Base-by-base conservation (phyloP, 352 stramenopile species). In the Phytophthora constricta region DNA sequence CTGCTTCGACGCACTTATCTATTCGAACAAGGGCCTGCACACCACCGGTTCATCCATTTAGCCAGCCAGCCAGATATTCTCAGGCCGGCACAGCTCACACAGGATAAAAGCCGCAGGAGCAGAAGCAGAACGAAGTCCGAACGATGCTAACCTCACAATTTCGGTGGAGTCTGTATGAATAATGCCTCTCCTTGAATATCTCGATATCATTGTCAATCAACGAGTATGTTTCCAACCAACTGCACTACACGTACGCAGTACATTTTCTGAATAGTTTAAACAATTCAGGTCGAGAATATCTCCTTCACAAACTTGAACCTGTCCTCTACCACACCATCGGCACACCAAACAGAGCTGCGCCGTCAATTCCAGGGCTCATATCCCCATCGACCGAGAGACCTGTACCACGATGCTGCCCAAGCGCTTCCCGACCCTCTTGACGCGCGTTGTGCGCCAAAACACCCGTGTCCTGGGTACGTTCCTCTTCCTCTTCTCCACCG, bases 11-110 rank as follows among this genome's bases (percentile, higher is more conserved):
- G 68, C 57, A 56, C 34, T 26, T 72, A 76, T 72, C 62, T 72
- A 72, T 72, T 66, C 58, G 58, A 69, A 59, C 62, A 72, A 72
- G 63, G 69, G 56, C 33, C 43, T 68, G 51, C 52, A 61, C 22
- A 52, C 45, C 22, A 33, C 43, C 31, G 33, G 11, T 39, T 27
- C 39, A 39, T 11, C 28, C 49, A 41, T n/a, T n/a, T n/a, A n/a
- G 58, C 58, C 26, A 41, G 23, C 27, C 31, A 41, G 31, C 43
- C 50, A 55, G 42, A 19, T 28, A 57, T n/a, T n/a, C 22, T 3
- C 14, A 20, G 25, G 39, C 37, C 23, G 50, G 34, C 20, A 11
- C 34, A 58, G 26, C 34, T n/a, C n/a, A n/a, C 34, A 13, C 37
- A 23, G 41, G 41, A 47, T 23, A 20, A 20, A 48, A 22, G 25